These are phyloP conservation scores for Arabidopsis lyrata DNA, from an alignment of 441 rosid genomes.

Conservation along the genomic window DNA sequence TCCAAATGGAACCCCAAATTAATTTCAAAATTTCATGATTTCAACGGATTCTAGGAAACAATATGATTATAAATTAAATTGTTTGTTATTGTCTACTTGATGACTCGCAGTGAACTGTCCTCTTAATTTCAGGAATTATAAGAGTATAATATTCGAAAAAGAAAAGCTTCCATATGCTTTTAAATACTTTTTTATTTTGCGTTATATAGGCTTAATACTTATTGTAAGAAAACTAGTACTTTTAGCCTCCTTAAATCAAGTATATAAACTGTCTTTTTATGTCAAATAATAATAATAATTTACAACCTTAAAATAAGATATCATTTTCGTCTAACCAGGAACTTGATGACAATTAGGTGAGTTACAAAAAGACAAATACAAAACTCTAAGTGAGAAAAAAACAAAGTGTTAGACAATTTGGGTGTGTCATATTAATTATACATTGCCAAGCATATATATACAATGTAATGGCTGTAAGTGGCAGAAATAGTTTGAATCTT, in stretches of 20 bases:
- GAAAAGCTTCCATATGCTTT: neutral
- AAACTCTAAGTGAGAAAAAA: slow-evolving; percentile 33
- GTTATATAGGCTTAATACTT: neutral
- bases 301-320: too few species aligned
- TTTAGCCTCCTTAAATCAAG: slow-evolving; percentile 7
- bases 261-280: neutral
- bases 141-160: neutral
- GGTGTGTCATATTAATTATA: neutral
- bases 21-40: slow-evolving; percentile 22
- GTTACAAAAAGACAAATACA: slow-evolving; percentile 36
- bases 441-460: slow-evolving; percentile 12
- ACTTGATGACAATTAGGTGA: slow-evolving; percentile 33
- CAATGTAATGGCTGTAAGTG: neutral
- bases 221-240: slow-evolving; percentile 5
- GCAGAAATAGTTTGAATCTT: neutral
- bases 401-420: slow-evolving; percentile 18
- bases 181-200: neutral
- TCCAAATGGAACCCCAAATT: slow-evolving; percentile 20
- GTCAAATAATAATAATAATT: neutral
- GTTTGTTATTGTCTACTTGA: slow-evolving; percentile 29
- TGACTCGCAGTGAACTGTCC: slow-evolving; percentile 23
- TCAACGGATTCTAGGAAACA: slow-evolving; percentile 26
- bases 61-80: slow-evolving; percentile 27
- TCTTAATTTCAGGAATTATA: slow-evolving; percentile 2
- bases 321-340: slow-evolving; percentile 5